Evolutionary conservation across 2,329 filamentous ascomycete genomes (phyloP), one percentile per base, ranked within the genome.

Genomic region (Aspergillus ochraceus): DNA sequence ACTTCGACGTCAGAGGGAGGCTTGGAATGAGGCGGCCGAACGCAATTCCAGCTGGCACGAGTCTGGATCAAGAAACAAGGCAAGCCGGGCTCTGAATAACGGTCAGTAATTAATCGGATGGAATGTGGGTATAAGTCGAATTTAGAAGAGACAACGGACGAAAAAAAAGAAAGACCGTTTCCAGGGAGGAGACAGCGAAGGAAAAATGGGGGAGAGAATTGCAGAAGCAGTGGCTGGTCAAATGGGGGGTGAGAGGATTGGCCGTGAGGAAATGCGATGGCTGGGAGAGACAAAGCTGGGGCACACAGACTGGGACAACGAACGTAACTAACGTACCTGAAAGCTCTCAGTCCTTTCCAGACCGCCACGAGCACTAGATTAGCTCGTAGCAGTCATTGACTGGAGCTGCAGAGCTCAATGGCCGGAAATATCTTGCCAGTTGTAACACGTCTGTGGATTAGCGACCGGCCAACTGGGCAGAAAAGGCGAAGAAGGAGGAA

Each of bases 231-330:
- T 72, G 72, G 72, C 71, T 75, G 72, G 72, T 66, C 67, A 59
- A 70, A 69, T 69, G 54, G 61, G 61, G 57, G 54, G 56, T 32
- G 47, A 39, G 36, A 42, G 36, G 36, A 57, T 60, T 59, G 50
- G 59, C 45, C 30, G 53, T 30, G 61, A 61, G 69, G 71, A 77
- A 77, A 72, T 75, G 61, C 60, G 75, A 77, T 75, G 75, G 75
- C 75, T 77, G 75, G 75, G 72, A 57, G 29, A 52, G 32, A 36
- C 32, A 55, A 58, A 36, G 32, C 32, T 36, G 32, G 11, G 32
- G 32, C 32, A 42, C 36, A 42, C 36, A 42, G 14, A n/a, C 5
- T n/a, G 17, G 36, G 36, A 22, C 45, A 47, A 14, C 22, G 51
- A 46, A 52, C 57, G 52, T 46, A 58, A 60, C 55, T 46, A 58